Evolutionary conservation across 192 early-diverging fungal species (phyloP), one percentile per base, ranked within the genome.

Genomic region (Haplosporangium gracile): DNA sequence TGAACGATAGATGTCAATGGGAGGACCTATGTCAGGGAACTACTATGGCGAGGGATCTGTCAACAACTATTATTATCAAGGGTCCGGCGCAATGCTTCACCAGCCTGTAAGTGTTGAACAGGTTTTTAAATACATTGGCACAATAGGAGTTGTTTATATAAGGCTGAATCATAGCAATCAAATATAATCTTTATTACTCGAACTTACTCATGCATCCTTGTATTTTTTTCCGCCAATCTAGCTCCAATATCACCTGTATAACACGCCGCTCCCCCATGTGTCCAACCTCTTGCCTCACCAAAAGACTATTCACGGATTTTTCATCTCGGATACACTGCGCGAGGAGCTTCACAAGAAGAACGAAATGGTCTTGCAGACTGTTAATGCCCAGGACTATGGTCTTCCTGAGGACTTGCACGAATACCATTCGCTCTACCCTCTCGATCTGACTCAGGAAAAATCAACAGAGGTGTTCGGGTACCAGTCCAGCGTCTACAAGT

Each of bases 211-310:
- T 65, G 3, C 29, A 29, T 20, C 16, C 22, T 4, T 29, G 29
- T 34, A 1, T 16, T 53, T 2, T 13, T 73, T 15, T 60, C n/a
- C 53, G 5, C 49, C 49, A 20, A 6, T 34, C 40, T 75, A 96
- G 93, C 89, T 97, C 11, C 94, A 95, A 80, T 94, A 97, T 84
- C 96, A 97, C 82, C 76, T 97, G 24, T 98, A 97, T 89, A 90
- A 89, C 29, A 89, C 94, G 24, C 91, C 94, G 2, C 88, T 95
- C 26, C 94, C 96, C 11, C 92, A 94, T 74, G 89, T 96, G 22
- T 89, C 92, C 36, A 95, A 95, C 80, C 81, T 95, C 1, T 88
- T 90, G 38, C 91, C 95, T 29, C 93, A 98, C 79, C 95, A 97
- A 90, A 91, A 94, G 78, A 88, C 95, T 0, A 94, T 95, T 60